Evolutionary conservation across 2,329 filamentous ascomycete species (phyloP), one percentile per base, ranked within the genome.

Genomic region (Raffaelea arxii): DNA sequence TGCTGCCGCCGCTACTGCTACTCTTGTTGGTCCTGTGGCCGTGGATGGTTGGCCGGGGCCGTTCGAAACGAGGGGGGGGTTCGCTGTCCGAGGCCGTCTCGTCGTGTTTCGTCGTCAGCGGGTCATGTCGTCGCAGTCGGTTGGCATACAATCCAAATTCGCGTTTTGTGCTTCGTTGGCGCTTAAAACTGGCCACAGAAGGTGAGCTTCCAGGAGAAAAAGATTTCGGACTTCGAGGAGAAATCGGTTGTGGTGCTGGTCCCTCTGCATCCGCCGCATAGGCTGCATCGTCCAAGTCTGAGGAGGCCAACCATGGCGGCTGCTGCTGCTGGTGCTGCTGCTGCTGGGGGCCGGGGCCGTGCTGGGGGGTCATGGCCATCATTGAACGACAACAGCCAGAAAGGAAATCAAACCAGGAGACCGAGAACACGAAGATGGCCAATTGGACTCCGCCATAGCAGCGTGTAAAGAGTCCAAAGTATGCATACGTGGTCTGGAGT

Each of bases 101-200:
- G 51, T 53, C 55, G 57, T 44, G 50, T 62, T 60, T 58, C 58
- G 54, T 54, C 57, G 55, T n/a, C n/a, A n/a, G 54, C 55, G 58
- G 56, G 49, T 53, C 27, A 23, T 44, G 49, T 24, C 54, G 55
- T 53, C 55, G 55, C 51, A 56, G 48, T 27, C 52, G 55, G 49
- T 42, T 51, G 36, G 58, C 54, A 48, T 53, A 54, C 37, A 55
- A 52, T 46, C 51, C 52, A 42, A 53, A 51, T 42, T 54, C 55
- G 46, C 54, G 56, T 46, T 56, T 52, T 39, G 53, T 44, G 49
- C 53, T 54, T 35, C 48, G 51, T 27, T 53, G 52, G 49, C 52
- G 55, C 46, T 47, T 24, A n/a, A 24, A 25, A 2, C 24, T 18
- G 2, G 40, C 25, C 6, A 23, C 39, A 11, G 25, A 14, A 7